phyloP scores from a whole-genome alignment of 2,329 filamentous ascomycete genomes.

The Monosporascus sp. region DNA sequence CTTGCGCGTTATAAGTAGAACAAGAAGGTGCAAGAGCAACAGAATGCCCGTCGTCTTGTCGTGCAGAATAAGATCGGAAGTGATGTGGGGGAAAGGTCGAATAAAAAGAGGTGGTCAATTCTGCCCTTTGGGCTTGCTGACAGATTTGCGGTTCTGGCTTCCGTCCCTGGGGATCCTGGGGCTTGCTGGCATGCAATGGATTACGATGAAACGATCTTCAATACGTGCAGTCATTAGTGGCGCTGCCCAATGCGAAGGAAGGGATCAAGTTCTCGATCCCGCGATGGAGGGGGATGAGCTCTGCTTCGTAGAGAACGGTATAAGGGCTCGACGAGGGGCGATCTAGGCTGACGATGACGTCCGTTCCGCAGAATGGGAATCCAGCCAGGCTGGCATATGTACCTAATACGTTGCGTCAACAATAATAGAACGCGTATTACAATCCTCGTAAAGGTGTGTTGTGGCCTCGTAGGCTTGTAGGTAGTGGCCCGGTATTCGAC shows the following conservation, averaged over 20 bases:
- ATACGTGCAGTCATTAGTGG: background rate
- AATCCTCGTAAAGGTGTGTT: too few relatives aligned
- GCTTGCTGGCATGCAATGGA: too few relatives aligned
- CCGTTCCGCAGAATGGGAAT: constrained; percentile 10
- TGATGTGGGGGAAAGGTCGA: background rate
- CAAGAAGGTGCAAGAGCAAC: background rate
- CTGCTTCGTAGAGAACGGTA: background rate
- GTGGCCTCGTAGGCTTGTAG: background rate
- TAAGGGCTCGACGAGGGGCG: constrained; percentile 5
- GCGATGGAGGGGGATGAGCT: background rate
- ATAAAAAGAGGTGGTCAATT: background rate
- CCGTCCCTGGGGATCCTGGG: too few relatives aligned
- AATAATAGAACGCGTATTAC: background rate
- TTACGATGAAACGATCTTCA: too few relatives aligned
- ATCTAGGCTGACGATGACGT: constrained; percentile 11
- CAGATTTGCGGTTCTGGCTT: background rate
- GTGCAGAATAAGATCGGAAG: background rate
- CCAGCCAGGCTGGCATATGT: background rate
- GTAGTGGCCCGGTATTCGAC: background rate
- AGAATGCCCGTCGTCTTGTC: background rate
- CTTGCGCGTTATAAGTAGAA: background rate
- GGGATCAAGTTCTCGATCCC: too few relatives aligned
- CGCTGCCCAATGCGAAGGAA: background rate
- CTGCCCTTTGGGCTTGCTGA: background rate
- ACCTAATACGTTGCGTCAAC: background rate